Conservation (phyloP, 1,284 basidiomycete genomes). For the Malassezia yamatoensis region DNA sequence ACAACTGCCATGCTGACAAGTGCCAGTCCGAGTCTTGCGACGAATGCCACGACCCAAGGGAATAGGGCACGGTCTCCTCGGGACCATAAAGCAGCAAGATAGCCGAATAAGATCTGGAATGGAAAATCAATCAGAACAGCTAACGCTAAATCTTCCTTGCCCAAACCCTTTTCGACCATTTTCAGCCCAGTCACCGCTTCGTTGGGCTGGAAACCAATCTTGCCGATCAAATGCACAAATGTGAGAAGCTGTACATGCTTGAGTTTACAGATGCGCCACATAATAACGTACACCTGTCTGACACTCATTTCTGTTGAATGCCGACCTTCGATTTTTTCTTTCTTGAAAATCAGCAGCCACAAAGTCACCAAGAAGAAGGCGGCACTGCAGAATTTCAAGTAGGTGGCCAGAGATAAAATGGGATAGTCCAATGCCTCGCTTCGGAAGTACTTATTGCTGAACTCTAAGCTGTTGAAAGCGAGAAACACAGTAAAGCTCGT, state of each 20-base stretch:
- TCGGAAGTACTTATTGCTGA: constrained; percentile 68
- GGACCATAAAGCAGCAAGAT: constrained; percentile 82
- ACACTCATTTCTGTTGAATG: constrained; percentile 71
- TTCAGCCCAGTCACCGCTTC: constrained; percentile 87
- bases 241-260: constrained; percentile 85
- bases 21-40: constrained; percentile 69
- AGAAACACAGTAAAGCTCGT: constrained; percentile 95
- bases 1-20: constrained; percentile 65
- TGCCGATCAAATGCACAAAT: constrained; percentile 77
- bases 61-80: constrained; percentile 48
- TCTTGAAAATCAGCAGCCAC: constrained; percentile 79
- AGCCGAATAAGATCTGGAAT: constrained; percentile 90
- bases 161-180: constrained; percentile 90
- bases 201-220: constrained; percentile 90
- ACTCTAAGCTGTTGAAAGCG: constrained; percentile 87
- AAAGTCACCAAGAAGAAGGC: constrained; percentile 72
- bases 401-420: constrained; percentile 66
- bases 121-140: constrained; percentile 95
- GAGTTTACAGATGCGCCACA: constrained; percentile 84
- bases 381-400: constrained; percentile 76
- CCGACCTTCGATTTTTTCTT: constrained; percentile 57
- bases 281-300: constrained; percentile 78
- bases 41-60: constrained; percentile 79
- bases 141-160: constrained; percentile 85
- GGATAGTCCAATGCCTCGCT: constrained; percentile 60